A percentile compares a stretch with the other conserved stretches of the same genome.
Evolutionary conservation across 208 protist species (phyloP).

Genomic region (Crithidia sp.): DNA sequence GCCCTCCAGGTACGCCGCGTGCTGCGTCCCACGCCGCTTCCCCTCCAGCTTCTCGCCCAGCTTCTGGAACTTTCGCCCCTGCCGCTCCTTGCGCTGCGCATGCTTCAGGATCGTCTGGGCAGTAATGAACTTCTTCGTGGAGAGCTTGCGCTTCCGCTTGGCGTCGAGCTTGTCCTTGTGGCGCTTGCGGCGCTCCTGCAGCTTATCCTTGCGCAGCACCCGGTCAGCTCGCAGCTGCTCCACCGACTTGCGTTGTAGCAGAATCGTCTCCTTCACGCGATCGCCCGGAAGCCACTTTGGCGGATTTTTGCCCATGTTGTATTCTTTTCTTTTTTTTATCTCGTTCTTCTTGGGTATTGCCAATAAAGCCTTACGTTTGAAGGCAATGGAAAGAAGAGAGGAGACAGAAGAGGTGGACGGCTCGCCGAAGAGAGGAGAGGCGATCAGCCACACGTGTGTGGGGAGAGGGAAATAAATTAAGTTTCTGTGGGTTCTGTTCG

Average conservation of each 20-base stretch:
- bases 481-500: too few relatives aligned
- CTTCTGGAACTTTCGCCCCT: slow-evolving; percentile 77
- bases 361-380: background rate
- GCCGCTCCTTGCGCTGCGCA: slow-evolving; percentile 75
- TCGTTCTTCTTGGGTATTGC: background rate
- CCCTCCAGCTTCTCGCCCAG: slow-evolving; percentile 79
- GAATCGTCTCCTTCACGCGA: slow-evolving; percentile 93
- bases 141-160: slow-evolving; percentile 85
- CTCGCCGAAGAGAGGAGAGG: too few relatives aligned
- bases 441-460: too few relatives aligned
- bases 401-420: background rate
- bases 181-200: slow-evolving; percentile 76
- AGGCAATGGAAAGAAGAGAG: background rate
- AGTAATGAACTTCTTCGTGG: slow-evolving; percentile 87
- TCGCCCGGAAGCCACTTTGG: slow-evolving; percentile 91
- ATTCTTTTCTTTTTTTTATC: background rate
- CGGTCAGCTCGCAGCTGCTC: slow-evolving; percentile 88
- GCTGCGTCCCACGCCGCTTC: slow-evolving; percentile 39
- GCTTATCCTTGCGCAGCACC: slow-evolving; percentile 80
- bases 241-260: slow-evolving; percentile 90
- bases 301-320: slow-evolving; percentile 81
- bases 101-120: slow-evolving; percentile 88
- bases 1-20: slow-evolving; percentile 32
- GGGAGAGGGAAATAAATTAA: too few relatives aligned
- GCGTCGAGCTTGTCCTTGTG: slow-evolving; percentile 86